Evolutionary conservation across 2,329 filamentous ascomycete genomes (phyloP).

Genomic region (Xylariomycetidae sp.): DNA sequence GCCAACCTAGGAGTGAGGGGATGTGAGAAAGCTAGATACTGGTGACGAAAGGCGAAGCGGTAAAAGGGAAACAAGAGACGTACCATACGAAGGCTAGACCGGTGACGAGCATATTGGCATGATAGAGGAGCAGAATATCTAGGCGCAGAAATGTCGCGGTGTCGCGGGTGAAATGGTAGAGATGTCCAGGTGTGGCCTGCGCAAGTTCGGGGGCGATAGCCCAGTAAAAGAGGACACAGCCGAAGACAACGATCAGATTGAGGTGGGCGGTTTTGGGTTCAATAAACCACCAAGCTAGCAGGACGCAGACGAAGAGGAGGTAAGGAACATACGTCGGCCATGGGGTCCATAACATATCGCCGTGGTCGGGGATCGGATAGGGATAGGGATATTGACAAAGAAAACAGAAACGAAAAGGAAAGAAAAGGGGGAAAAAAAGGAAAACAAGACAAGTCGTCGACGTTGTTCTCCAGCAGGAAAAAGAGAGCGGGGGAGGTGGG

Average conservation of each 20-base stretch:
- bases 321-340: conserved; percentile 41
- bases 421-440: conserved; percentile 14
- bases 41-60: conserved; percentile 1
- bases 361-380: conserved; percentile 29
- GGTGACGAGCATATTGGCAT: conserved; percentile 52
- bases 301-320: conserved; percentile 37
- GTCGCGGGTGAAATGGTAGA: conserved; percentile 29
- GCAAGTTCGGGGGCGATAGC: conserved; percentile 37
- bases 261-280: conserved; percentile 39
- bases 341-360: conserved; percentile 47
- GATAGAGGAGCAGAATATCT: conserved; percentile 41
- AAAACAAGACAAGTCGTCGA: no score
- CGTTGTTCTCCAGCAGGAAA: no score
- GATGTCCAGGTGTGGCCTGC: conserved; percentile 29
- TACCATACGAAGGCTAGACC: conserved; percentile 51
- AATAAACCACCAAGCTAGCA: conserved; percentile 40
- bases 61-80: conserved; percentile 20
- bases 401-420: conserved; percentile 20
- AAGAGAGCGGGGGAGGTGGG: no score
- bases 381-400: no score
- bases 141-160: conserved; percentile 38
- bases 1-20: conserved; percentile 58
- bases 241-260: conserved; percentile 37
- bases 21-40: conserved; percentile 5
- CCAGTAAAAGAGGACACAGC: conserved; percentile 36